Evolutionary conservation across 352 stramenopile species (phyloP).

Genomic region (Phytophthora macrochlamydospora): DNA sequence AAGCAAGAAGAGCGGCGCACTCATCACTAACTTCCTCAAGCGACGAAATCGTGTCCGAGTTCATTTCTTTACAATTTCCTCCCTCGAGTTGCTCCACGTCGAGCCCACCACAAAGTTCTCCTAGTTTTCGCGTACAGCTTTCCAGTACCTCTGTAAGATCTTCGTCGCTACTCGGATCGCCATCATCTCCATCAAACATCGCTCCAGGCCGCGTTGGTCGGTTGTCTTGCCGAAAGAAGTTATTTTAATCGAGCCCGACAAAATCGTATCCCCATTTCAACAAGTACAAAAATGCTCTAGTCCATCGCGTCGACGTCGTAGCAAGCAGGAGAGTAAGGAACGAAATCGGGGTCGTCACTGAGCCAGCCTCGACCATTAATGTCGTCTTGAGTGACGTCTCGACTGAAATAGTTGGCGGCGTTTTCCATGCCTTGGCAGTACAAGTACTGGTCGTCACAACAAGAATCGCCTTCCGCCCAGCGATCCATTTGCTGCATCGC

Average conservation of each 20-base stretch:
- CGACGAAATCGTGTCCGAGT: slow-evolving; percentile 15
- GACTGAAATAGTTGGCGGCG: background rate
- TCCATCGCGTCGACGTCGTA: background rate
- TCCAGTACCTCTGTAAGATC: slow-evolving; percentile 23
- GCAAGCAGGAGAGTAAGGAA: background rate
- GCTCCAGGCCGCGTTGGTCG: slow-evolving; percentile 7
- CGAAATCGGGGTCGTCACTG: background rate
- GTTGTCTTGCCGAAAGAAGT: slow-evolving; percentile 4
- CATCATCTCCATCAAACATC: background rate
- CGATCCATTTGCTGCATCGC: background rate
- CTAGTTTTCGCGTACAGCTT: slow-evolving; percentile 28
- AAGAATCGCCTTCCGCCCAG: background rate
- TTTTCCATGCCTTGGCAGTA: background rate
- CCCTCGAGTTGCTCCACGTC: slow-evolving; percentile 17
- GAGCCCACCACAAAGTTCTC: slow-evolving; percentile 25
- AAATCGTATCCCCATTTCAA: background rate
- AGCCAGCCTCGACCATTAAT: background rate
- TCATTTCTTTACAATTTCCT: slow-evolving; percentile 3
- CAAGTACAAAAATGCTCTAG: background rate
- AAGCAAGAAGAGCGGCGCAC: slow-evolving; percentile 26
- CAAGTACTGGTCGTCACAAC: background rate
- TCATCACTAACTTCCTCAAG: slow-evolving; percentile 26
- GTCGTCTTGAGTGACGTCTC: background rate
- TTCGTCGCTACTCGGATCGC: background rate
- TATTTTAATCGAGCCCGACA: background rate